Evolutionary conservation across 306 rosid species (phyloP), one percentile per base, ranked within the genome.

Genomic region (Malus domestica): DNA sequence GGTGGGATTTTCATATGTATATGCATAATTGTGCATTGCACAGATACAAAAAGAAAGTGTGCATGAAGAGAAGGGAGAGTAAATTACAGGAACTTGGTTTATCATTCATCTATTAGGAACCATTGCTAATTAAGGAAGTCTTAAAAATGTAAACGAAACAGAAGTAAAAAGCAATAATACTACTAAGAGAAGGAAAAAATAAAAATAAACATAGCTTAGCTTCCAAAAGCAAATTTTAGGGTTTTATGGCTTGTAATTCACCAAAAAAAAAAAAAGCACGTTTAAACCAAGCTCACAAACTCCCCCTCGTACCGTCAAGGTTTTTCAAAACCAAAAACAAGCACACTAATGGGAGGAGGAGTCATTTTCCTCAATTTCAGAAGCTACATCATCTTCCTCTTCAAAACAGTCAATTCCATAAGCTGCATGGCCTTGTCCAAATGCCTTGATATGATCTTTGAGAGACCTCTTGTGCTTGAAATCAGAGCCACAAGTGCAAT

Each of bases 401-500:
- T 93, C 95, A 69, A 90, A 86, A 84, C 85, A 84, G 68, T 91
- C 89, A 38, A 86, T 80, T 14, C 90, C 98, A 83, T 74, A 89
- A 77, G 97, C 90, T 19, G 85, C 80, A 79, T 91, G 98, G 76
- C 88, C 91, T 75, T 83, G 73, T 45, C 98, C 98, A 84, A 93
- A 93, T 1, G 98, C 97, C 80, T 91, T 93, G 80, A 91, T 82
- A 73, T 93, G 98, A 77, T 93, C 98, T 45, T 91, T 93, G 64
- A 93, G 91, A 51, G 98, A 93, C 33, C 98, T 90, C 42, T 93
- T 93, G 78, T 93, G 98, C 85, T 91, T 93, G 71, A 93, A 93
- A 78, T 93, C 98, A 3, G 98, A 93, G 1, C 98, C 98, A 80
- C 98, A 93, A 71, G 91, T 84, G 83, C 98, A 93, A 83, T 93